Conservation (phyloP, 2,329 filamentous ascomycete species). For the Cyclaneusma minus region DNA sequence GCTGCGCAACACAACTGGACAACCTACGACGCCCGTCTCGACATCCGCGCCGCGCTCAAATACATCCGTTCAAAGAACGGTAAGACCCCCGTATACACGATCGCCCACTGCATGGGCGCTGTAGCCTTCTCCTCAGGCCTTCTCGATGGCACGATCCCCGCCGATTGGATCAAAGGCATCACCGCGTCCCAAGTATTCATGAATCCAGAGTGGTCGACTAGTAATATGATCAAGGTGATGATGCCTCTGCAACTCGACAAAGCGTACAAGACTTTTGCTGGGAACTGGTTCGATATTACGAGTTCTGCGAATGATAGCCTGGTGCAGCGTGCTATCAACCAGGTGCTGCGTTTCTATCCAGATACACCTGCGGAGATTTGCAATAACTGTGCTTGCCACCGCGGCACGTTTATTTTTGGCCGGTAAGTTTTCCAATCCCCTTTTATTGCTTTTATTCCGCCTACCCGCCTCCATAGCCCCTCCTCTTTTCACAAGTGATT, state of each 20-base stretch:
- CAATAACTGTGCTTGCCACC: slow-evolving; percentile 44
- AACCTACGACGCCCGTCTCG: slow-evolving; percentile 41
- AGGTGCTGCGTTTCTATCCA: slow-evolving; percentile 41
- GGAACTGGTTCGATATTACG: slow-evolving; percentile 38
- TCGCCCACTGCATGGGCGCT: slow-evolving; percentile 49
- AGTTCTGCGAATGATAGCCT: slow-evolving; percentile 29
- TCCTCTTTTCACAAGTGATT: background rate
- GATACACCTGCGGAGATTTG: slow-evolving; percentile 39
- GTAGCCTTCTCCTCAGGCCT: slow-evolving; percentile 42
- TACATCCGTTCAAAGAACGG: slow-evolving; percentile 27
- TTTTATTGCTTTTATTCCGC: background rate
- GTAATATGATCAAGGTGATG: slow-evolving; percentile 40
- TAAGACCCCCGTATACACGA: slow-evolving; percentile 33
- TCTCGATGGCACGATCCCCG: slow-evolving; percentile 42
- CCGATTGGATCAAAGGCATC: slow-evolving; percentile 39
- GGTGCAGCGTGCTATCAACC: slow-evolving; percentile 35
- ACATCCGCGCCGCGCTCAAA: slow-evolving; percentile 39
- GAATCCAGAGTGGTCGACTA: slow-evolving; percentile 39
- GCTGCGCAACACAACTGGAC: slow-evolving; percentile 37
- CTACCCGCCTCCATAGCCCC: background rate
- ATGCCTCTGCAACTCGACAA: slow-evolving; percentile 25
- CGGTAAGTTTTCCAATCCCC: slow-evolving; percentile 21
- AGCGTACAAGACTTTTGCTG: slow-evolving; percentile 30
- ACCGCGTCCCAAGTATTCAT: slow-evolving; percentile 47
- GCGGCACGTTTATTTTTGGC: slow-evolving; percentile 42